Evolutionary conservation across 225 moss, liverwort and hornwort species (phyloP), one percentile per base, ranked within the genome.

Genomic region (Straminergon stramineum): DNA sequence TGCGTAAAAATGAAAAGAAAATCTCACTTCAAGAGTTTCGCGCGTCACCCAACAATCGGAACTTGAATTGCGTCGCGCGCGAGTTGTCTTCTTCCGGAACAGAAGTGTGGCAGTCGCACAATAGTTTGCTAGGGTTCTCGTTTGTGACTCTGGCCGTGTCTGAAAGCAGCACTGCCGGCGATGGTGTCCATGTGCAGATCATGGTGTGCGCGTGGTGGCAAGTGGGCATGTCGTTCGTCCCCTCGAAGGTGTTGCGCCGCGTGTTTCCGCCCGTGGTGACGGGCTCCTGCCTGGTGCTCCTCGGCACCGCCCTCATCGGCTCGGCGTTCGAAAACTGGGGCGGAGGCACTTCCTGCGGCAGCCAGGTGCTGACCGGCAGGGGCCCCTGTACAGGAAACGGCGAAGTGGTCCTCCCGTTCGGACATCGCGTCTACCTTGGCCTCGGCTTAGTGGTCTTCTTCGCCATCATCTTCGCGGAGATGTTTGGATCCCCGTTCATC

Each of bases 191-290:
- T 53, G 37, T 89, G 86, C 86, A 94, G 94, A 58, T 94, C 37
- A 2, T 91, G 90, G 94, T 95, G 88, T 97, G 95, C 78, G 92
- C 91, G 62, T 96, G 96, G 95, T 94, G 94, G 60, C 96, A 96
- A 86, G 93, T 97, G 75, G 93, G 90, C 41, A 73, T 97, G 84
- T 93, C 99, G 45, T 95, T 99, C 82, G 95, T 95, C 73, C 96
- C 99, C 8, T 83, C 96, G 39, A 94, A 77, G 85, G 88, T 93
- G 23, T 69, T 97, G 85, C 91, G 94, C 55, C 96, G 95, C 65
- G 82, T 99, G 39, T 99, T 99, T 84, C 99, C 99, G 34, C 99
- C 99, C 8, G 95, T 99, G 17, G 99, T 99, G 84, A 99, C 99
- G 37, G 99, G 99, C 26, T 65, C 96, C 28, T 94, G 94, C n/a